Evolutionary conservation across 2,329 filamentous ascomycete species (phyloP).

Genomic region (Claviceps sp.): DNA sequence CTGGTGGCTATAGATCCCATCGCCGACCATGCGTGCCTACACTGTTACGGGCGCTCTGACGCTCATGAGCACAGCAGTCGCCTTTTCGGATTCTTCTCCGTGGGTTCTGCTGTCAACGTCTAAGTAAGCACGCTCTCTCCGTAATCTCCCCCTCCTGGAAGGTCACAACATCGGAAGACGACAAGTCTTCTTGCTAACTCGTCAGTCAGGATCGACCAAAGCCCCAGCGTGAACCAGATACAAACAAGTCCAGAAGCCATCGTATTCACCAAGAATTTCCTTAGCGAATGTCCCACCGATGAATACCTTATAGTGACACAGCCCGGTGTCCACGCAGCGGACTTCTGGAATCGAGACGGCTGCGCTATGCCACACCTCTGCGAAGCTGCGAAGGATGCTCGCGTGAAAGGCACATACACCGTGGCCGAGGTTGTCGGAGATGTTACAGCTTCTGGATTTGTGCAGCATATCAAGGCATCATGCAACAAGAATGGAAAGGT

Average conservation of each 20-base stretch:
- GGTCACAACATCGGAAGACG: not conserved
- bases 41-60: slow-evolving; percentile 36
- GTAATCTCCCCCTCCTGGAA: not conserved
- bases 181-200: slow-evolving; percentile 2
- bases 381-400: slow-evolving; percentile 21
- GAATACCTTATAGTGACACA: slow-evolving; percentile 70
- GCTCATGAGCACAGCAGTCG: slow-evolving; percentile 46
- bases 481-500: slow-evolving; percentile 29
- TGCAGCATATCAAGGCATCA: slow-evolving; percentile 28
- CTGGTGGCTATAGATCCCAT: not conserved
- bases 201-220: slow-evolving; percentile 19
- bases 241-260: slow-evolving; percentile 34
- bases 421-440: slow-evolving; percentile 46
- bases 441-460: slow-evolving; percentile 27
- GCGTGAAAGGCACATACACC: slow-evolving; percentile 27
- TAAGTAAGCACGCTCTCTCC: slow-evolving; percentile 43
- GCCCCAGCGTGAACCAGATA: slow-evolving; percentile 26
- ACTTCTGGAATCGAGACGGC: slow-evolving; percentile 42
- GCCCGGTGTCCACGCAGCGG: slow-evolving; percentile 55
- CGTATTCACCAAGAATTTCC: slow-evolving; percentile 31
- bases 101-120: slow-evolving; percentile 80
- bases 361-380: slow-evolving; percentile 42
- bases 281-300: slow-evolving; percentile 57
- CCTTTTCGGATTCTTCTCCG: slow-evolving; percentile 77
- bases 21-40: slow-evolving; percentile 39